Evolutionary conservation across 345 rosid species (phyloP), one percentile per base, ranked within the genome.

Genomic region (Eucalyptus cladocalyx): DNA sequence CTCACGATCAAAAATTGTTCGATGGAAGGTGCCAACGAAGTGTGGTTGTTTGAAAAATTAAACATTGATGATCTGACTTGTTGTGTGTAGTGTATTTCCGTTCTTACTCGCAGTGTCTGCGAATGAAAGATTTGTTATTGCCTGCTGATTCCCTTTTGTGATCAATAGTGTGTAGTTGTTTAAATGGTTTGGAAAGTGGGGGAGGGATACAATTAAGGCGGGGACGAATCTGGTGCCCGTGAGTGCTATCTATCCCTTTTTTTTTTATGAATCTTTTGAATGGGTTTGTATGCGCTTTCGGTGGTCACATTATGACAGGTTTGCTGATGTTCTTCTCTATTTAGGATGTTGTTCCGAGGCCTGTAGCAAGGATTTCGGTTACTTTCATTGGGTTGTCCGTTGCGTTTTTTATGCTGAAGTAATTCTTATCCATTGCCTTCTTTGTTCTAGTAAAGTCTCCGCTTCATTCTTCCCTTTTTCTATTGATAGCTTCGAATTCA

Each of bases 221-320:
- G 97, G 96, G 90, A 95, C 96, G 49, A 93, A 90, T 65, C 92
- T 96, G 85, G 98, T 97, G 92, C 99, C 98, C 49, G 99, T 97
- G 91, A 95, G 98, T 91, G 87, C 49, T 45, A 17, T 80, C 87
- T 90, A 49, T 89, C 54, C 80, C 67, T 51, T 12, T 15, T 58
- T 40, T 47, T 48, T 67, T 32, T 32, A 85, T 43, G n/a, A 14
- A n/a, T 65, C 43, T 56, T 86, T 50, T 4, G 43, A n/a, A 56
- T 28, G 28, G 15, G 30, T 51, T 51, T 3, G 56, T 34, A 34
- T 86, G 45, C 51, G 28, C 83, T 72, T 19, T 37, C 83, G 2
- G 42, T 13, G 11, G 12, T 50, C 14, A 11, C 45, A 12, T 45
- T 15, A 13, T 67, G 56, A 87, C 4, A 9, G 23, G 19, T 87